Base-by-base conservation (phyloP, 2,329 filamentous ascomycete species). In the Colletotrichum chrysophilum region DNA sequence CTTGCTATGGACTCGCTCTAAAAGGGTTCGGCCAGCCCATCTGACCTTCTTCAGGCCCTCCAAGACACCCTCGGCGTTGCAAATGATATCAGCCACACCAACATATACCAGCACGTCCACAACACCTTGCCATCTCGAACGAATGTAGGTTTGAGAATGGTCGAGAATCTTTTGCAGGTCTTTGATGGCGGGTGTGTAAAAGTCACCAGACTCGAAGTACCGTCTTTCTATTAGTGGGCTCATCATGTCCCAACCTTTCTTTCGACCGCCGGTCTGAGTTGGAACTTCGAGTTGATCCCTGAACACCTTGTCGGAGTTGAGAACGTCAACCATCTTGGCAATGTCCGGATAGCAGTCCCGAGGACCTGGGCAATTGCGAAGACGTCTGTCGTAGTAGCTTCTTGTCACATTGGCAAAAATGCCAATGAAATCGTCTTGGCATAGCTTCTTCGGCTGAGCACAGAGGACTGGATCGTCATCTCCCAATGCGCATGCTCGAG, bases 61-160 rank as follows among this genome's bases (percentile, higher is more conserved):
- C 16, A 68, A 38, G n/a, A 68, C 70, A 18, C 70, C 70, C 26
- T 72, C 64, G 14, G 70, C 61, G 64, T 72, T 72, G 64, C 70
- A 72, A 13, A 72, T 72, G 55, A 72, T 68, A 16, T 72, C 70
- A 5, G 64, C 30, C 18, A 67, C 55, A 3, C 64, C 70, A 10
- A 67, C 64, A n/a, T 72, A 72, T 12, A 72, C 43, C 21, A 72
- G 36, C 7, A 67, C 36, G 36, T 72, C 70, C 12, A 67, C 21
- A 24, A 18, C 4, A 21, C 21, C 26, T 58, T 58, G 21, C 21
- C 21, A 26, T 32, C 64, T 32, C 6, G 26, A n/a, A 18, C 18
- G 28, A 12, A 61, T 30, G 7, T 16, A n/a, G 12, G 5, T 12
- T 14, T 24, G 30, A 28, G 66, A 26, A 24, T 70, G n/a, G 5